Evolutionary conservation across 805 yeast species (phyloP).

Genomic region (Naumovozyma baii): DNA sequence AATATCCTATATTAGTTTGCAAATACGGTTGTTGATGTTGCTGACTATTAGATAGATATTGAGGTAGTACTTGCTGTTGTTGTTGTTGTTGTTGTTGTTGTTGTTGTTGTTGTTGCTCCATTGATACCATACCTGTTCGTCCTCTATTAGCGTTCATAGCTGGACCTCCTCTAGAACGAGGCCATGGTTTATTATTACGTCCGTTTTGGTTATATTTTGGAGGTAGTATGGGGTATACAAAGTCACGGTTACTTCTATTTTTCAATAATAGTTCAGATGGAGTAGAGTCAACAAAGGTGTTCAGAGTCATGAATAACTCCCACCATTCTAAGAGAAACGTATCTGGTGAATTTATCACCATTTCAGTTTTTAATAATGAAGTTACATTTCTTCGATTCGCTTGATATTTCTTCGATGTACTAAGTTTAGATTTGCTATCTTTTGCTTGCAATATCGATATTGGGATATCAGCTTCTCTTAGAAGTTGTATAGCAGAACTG

Average conservation of each 20-base stretch:
- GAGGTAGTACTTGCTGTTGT: conserved; percentile 4
- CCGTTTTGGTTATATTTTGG: not conserved
- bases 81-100: conserved; percentile 17
- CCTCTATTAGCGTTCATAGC: not conserved
- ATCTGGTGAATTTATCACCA: conserved; percentile 36
- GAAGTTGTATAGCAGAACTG: conserved; percentile 42
- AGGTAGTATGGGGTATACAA: conserved; percentile 7
- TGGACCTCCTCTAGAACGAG: not conserved
- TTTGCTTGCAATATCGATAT: conserved; percentile 29
- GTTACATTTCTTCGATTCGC: conserved; percentile 2
- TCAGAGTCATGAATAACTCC: conserved; percentile 40
- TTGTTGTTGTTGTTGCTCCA: not conserved
- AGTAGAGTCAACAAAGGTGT: conserved; percentile 34
- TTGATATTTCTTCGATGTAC: conserved; percentile 1
- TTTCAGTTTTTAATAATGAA: conserved; percentile 19
- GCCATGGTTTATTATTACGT: not conserved
- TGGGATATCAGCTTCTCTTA: conserved; percentile 39
- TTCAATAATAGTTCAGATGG: conserved; percentile 19
- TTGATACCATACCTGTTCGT: not conserved
- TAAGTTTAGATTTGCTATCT: conserved; percentile 35
- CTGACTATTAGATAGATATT: not conserved
- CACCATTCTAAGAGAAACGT: conserved; percentile 50
- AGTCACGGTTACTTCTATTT: conserved; percentile 1
- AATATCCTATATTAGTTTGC: not conserved
- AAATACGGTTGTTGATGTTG: not conserved